These are phyloP conservation scores for Blumeria hordei DNA, from an alignment of 2,329 filamentous ascomycete genomes.

Conservation along the genomic window DNA sequence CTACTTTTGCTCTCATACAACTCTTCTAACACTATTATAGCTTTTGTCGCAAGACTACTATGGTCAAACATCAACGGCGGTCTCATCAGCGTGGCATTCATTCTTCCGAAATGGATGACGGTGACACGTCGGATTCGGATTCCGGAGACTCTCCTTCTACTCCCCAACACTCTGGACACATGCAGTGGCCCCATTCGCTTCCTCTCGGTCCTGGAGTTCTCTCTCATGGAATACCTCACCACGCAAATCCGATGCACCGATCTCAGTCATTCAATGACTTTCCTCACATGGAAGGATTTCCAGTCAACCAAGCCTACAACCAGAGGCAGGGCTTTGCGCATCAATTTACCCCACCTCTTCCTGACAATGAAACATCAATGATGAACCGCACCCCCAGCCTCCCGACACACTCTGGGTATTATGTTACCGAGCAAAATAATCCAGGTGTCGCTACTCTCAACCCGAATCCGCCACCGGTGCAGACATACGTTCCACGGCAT, in stretches of 20 bases:
- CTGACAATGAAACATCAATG: slow-evolving; percentile 21
- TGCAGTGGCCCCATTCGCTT: slow-evolving; percentile 25
- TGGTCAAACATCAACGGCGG: slow-evolving; percentile 41
- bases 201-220: slow-evolving; percentile 18
- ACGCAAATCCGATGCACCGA: slow-evolving; percentile 15
- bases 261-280: slow-evolving; percentile 31
- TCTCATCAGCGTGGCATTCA: slow-evolving; percentile 34
- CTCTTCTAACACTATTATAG: slow-evolving; percentile 17
- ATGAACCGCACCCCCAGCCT: slow-evolving; percentile 13
- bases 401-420: slow-evolving; percentile 17
- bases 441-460: slow-evolving; percentile 38
- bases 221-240: slow-evolving; percentile 13
- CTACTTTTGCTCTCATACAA: slow-evolving; percentile 2
- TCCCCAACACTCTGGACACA: slow-evolving; percentile 24
- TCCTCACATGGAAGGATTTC: slow-evolving; percentile 17
- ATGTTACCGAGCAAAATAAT: slow-evolving; percentile 35
- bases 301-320: slow-evolving; percentile 18
- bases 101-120: slow-evolving; percentile 22
- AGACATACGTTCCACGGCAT: slow-evolving; percentile 21
- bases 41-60: slow-evolving; percentile 49
- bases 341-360: slow-evolving; percentile 20
- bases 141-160: slow-evolving; percentile 32
- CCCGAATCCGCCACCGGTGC: slow-evolving; percentile 23
- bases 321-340: slow-evolving; percentile 23
- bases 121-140: slow-evolving; percentile 16